These are phyloP conservation scores for Metschnikowia orientalis DNA, from an alignment of 805 yeast genomes.

Conservation along the genomic window DNA sequence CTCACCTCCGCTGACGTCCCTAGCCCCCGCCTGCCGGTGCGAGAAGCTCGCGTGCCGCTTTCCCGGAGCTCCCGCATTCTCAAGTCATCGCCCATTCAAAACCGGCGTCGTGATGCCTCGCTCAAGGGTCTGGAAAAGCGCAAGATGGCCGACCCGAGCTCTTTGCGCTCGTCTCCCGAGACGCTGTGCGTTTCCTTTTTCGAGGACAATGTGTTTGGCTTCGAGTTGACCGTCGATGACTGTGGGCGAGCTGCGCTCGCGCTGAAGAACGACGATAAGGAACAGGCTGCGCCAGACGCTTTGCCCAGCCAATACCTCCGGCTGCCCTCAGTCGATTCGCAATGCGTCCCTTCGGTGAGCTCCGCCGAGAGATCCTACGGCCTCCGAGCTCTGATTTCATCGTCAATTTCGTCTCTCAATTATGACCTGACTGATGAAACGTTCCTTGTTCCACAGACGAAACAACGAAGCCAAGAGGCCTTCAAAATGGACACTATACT, in stretches of 20 bases:
- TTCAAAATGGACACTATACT: constrained; percentile 7
- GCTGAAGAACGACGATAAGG: background rate
- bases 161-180: too few relatives aligned
- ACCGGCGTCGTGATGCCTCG: constrained; percentile 3
- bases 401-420: too few relatives aligned
- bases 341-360: too few relatives aligned
- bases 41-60: background rate
- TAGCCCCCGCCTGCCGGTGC: background rate
- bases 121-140: too few relatives aligned
- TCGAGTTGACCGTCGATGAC: constrained; percentile 37
- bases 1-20: too few relatives aligned
- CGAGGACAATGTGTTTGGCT: constrained; percentile 20
- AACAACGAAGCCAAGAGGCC: constrained; percentile 32
- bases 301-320: background rate
- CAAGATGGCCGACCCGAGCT: too few relatives aligned
- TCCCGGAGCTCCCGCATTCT: background rate
- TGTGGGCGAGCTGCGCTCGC: constrained; percentile 39
- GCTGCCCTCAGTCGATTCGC: constrained; percentile 1
- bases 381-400: too few relatives aligned
- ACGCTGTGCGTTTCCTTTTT: constrained; percentile 2
- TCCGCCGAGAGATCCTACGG: too few relatives aligned
- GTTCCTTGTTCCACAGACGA: constrained; percentile 28
- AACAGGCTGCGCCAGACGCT: background rate
- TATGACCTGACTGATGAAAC: constrained; percentile 4
- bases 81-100: constrained; percentile 11